These are phyloP conservation scores for Suhomyces kunorum DNA, from an alignment of 1,139 yeast species.

Conservation along the genomic window DNA sequence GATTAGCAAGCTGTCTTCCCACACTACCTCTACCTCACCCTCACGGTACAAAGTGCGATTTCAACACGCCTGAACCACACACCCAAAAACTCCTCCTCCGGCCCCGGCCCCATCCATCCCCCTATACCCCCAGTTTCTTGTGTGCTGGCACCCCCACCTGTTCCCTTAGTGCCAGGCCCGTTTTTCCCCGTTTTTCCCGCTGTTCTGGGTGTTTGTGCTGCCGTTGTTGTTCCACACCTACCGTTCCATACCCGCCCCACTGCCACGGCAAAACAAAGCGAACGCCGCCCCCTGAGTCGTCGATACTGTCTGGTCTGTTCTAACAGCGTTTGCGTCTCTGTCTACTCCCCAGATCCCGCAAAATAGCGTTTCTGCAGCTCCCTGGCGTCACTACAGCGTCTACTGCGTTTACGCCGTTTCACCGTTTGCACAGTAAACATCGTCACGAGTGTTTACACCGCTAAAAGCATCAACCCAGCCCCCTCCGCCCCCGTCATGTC, in stretches of 20 bases:
- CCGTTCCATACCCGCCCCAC: constrained; percentile 2
- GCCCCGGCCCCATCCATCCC: not conserved
- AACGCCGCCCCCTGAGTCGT: too few relatives aligned
- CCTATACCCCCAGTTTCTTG: not conserved
- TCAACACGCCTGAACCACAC: constrained; percentile 1
- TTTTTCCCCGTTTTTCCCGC: not conserved
- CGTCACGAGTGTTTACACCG: too few relatives aligned
- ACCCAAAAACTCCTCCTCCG: not conserved
- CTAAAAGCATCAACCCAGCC: too few relatives aligned
- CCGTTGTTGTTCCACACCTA: not conserved
- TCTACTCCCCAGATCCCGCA: too few relatives aligned
- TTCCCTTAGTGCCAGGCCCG: not conserved
- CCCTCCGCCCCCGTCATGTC: constrained; percentile 31
- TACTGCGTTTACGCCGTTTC: too few relatives aligned
- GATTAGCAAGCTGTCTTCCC: too few relatives aligned
- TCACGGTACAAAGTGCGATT: constrained; percentile 2
- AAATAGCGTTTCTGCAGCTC: too few relatives aligned
- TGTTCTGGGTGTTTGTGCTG: not conserved
- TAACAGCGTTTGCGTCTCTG: too few relatives aligned
- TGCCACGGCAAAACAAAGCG: constrained; percentile 1
- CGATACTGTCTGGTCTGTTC: not conserved
- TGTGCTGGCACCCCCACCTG: not conserved
- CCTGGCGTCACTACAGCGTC: too few relatives aligned
- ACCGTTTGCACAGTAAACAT: too few relatives aligned
- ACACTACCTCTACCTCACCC: constrained; percentile 1